Base-by-base conservation (phyloP, 768 basidiomycete species). In the Antrodiella citrinella region DNA sequence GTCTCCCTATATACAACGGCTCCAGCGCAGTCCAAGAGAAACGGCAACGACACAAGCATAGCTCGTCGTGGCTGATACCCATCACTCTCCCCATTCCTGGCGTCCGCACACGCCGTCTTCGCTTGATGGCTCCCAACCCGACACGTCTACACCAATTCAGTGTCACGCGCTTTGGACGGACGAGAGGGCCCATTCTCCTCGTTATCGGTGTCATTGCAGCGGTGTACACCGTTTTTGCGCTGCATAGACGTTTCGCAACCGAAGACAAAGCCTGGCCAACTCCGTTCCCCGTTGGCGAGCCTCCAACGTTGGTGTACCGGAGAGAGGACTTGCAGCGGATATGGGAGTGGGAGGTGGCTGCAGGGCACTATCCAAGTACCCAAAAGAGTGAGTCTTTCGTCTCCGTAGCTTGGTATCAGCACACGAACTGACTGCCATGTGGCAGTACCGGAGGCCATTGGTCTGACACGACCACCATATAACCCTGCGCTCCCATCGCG, bases 271-370 rank as follows among this genome's bases (percentile, higher is more conserved):
- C 76, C 51, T 86, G 84, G 83, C 74, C 82, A 4, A 67, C 75
- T 30, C 71, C 75, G 15, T 74, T 80, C 44, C 24, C 24, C 23
- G 65, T 70, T 15, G 73, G 73, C 38, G 81, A 84, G 43, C 72
- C 81, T 13, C 71, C 85, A 21, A 90, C 90, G 7, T 74, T 92
- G 23, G 79, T 92, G 26, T 91, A 78, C 60, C 72, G 73, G 50
- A 74, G 83, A 44, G 81, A 86, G 51, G 92, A 97, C 61, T 63
- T 96, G 39, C 88, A 86, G 60, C 76, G 84, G 50, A 89, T 99
- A 66, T 98, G 94, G 94, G 74, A 83, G 53, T 98, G 93, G 93
- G 95, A 99, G 68, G 77, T 98, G 50, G 72, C 81, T 25, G 89
- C 90, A 54, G 96, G 96, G 1, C 93, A 96, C 68, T 92, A 92